Base-by-base conservation (phyloP, 208 protist genomes). In the Angomonas deanei region DNA sequence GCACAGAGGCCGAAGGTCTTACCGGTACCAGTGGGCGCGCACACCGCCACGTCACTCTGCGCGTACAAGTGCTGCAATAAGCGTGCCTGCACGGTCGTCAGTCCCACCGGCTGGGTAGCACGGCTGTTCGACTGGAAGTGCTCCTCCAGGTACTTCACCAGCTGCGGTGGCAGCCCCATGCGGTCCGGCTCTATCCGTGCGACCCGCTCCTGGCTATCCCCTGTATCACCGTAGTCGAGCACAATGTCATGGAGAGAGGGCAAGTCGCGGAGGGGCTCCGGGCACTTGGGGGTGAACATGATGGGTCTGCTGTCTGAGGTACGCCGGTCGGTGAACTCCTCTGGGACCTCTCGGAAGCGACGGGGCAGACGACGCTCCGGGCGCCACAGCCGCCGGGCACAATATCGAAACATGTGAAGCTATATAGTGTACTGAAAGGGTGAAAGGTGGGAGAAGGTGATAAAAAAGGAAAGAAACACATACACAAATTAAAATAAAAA, bases 1-100 rank as follows among this genome's bases (percentile, higher is more conserved):
- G 92, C 60, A 55, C 90, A 96, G 6, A 96, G 74, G 0, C 84
- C 86, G 56, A 93, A 91, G 10, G 90, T 96, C 59, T 96, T 96
- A 5, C 90, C 90, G 26, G 80, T 92, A 13, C 90, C 90, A 5
- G 90, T 96, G n/a, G 90, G 90, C 3, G 86, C 86, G 54, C 90
- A 96, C 19, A 93, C 78, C 4, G 86, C 86, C 13, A 91, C 85
- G 65, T 96, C 90, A 60, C 92, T 76, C 1, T 46, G 70, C 23
- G 77, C 90, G 70, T 96, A 96, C 39, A 93, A 68, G 69, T 93
- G 85, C 61, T 96, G 86, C 57, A 96, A 64, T 8, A 91, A 82
- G 38, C 85, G 80, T 10, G 90, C 90, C 75, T 96, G 90, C 24
- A 90, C 83, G 13, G 79, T 70, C 17, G 90, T 96, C 15, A 96